Evolutionary conservation across 2,329 filamentous ascomycete species (phyloP), one percentile per base, ranked within the genome.

Genomic region (Colletotrichum sp.): DNA sequence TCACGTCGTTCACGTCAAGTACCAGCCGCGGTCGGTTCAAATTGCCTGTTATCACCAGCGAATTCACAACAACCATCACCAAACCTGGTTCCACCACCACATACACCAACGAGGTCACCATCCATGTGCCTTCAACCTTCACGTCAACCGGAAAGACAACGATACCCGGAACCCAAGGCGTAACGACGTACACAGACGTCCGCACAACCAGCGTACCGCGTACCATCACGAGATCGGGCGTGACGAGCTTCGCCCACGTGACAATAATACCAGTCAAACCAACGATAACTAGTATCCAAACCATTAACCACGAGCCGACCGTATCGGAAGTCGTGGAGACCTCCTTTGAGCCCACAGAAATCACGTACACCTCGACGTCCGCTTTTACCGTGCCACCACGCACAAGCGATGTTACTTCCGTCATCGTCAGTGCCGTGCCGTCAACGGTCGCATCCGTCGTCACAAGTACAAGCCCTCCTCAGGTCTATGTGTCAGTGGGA

Each of bases 401-500:
- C 8, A 64, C 71, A 8, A 76, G 63, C 52, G 66, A 69, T 16
- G 26, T 57, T 3, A 77, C 70, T 8, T 71, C 75, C 15, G 34
- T 63, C 24, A 32, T 64, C 16, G 68, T 68, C 10, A 70, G 66
- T 16, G 69, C 62, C 15, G 59, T 77, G 13, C 76, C 70, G 0
- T 63, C 64, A 3, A 72, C 70, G 3, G 24, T 65, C 16, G 21
- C 49, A 7, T 70, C 69, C 15, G 49, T 68, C 6, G 26, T 24
- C 10, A 76, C 73, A 0, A 65, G 60, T 7, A 69, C 64, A 2
- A 55, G 28, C 2, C 26, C 70, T 3, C 32, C 32, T 4, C 65
- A 71, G 49, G 67, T 73, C 3, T 79, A 79, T 26, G 70, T 77
- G 5, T 28, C 68, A 21, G 59, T 79, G 30, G 80, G 80, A 1